These are phyloP conservation scores for Backusella parvicylindrica DNA, from an alignment of 192 early-diverging fungal genomes.

Conservation along the genomic window DNA sequence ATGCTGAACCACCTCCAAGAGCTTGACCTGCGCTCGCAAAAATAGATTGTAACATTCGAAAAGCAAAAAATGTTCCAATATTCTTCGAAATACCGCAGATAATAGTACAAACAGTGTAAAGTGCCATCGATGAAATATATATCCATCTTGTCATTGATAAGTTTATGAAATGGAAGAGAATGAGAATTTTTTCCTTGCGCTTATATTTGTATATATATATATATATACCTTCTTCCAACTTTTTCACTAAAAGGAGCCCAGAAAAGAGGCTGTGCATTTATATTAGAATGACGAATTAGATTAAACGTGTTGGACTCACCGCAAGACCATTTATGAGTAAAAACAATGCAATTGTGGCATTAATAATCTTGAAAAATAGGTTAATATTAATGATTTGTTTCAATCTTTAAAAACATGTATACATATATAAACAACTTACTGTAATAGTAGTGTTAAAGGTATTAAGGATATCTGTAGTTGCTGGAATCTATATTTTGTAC, in stretches of 20 bases:
- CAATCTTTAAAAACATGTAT: neutral
- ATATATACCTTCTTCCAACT: conserved; percentile 22
- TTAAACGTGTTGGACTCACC: neutral
- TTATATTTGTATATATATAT: neutral
- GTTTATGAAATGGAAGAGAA: neutral
- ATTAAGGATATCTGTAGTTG: conserved; percentile 10
- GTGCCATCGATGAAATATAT: conserved; percentile 24
- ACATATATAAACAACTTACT: neutral
- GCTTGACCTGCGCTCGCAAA: conserved; percentile 27
- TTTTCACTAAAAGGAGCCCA: conserved; percentile 26
- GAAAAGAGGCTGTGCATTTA: conserved; percentile 16
- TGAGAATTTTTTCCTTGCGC: neutral
- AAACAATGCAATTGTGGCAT: conserved; percentile 23
- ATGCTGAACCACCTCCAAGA: conserved; percentile 29
- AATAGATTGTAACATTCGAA: conserved; percentile 31
- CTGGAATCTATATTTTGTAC: conserved; percentile 10
- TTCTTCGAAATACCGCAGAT: conserved; percentile 24
- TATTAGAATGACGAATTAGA: neutral
- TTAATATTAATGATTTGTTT: neutral
- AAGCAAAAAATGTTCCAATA: conserved; percentile 30
- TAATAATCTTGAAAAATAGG: conserved; percentile 5
- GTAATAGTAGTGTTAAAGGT: conserved; percentile 13
- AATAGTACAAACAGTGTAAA: conserved; percentile 26
- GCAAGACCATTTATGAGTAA: conserved; percentile 10
- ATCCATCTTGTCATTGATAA: conserved; percentile 16